These are phyloP conservation scores for Platismatia glauca DNA, from an alignment of 495 filamentous ascomycete species.

Conservation along the genomic window DNA sequence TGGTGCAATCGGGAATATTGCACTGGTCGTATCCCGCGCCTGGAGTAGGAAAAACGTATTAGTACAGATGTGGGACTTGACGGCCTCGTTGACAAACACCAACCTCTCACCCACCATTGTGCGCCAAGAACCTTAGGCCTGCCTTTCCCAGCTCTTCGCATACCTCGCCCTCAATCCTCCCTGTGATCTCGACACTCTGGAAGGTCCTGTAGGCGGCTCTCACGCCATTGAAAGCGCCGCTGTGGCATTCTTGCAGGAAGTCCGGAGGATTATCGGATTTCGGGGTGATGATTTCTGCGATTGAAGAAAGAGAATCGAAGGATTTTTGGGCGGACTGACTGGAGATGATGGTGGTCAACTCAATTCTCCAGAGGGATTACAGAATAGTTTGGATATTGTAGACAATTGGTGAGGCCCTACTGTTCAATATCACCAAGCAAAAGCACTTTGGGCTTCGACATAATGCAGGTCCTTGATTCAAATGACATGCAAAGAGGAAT, in stretches of 20 bases:
- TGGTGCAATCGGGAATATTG: slow-evolving; percentile 59
- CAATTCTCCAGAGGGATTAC: slow-evolving; percentile 14
- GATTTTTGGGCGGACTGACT: slow-evolving; percentile 34
- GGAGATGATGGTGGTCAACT: not conserved
- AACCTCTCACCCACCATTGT: slow-evolving; percentile 38
- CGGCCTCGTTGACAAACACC: not conserved
- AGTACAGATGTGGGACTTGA: not conserved
- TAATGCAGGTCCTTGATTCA: not conserved
- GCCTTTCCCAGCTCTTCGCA: slow-evolving; percentile 46
- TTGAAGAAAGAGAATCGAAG: slow-evolving; percentile 41
- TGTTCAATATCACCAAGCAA: slow-evolving; percentile 51
- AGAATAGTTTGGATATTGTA: not conserved
- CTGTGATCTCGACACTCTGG: slow-evolving; percentile 55
- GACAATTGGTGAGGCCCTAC: slow-evolving; percentile 27
- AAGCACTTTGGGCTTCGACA: slow-evolving; percentile 44
- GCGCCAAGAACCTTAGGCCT: slow-evolving; percentile 44
- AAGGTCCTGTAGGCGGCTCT: slow-evolving; percentile 72
- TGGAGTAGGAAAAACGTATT: slow-evolving; percentile 16
- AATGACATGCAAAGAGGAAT: not conserved
- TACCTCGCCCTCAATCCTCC: slow-evolving; percentile 57
- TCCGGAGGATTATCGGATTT: slow-evolving; percentile 48
- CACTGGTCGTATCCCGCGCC: slow-evolving; percentile 79
- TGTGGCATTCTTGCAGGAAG: slow-evolving; percentile 65
- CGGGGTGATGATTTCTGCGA: slow-evolving; percentile 43
- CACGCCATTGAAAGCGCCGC: slow-evolving; percentile 59